Base-by-base conservation (phyloP, 495 filamentous ascomycete species). In the Physcia stellaris region DNA sequence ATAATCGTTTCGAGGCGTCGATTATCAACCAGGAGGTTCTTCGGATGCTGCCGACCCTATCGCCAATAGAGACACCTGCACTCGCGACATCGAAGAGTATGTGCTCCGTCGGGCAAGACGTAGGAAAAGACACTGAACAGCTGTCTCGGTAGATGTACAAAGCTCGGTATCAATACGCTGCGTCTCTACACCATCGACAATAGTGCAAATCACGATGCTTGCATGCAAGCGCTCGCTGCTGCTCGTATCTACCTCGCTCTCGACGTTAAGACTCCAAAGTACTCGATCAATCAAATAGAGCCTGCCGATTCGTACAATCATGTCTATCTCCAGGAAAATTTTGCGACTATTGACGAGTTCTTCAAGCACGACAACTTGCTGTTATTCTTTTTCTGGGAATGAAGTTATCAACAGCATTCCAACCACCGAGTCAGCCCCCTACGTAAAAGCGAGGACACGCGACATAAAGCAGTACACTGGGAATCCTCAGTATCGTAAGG, bases 161-260 rank as follows among this genome's bases (percentile, higher is more conserved):
- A 86, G 46, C 66, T 95, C 6, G 86, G 86, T 31, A 64, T 94
- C 55, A 95, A 95, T 66, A 86, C 85, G 28, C 69, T 95, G 45
- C 86, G 87, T 57, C 77, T 94, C 43, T 95, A 95, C 70, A 88
- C 84, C 0, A 76, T 87, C 35, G 87, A 95, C 59, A 94, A 94
- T 65, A 84, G 80, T 20, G 58, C 63, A 45, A 67, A 83, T 58
- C 87, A 95, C 61, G 76, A 83, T 52, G 69, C 70, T 26, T 95
- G 87, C 61, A 94, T 94, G 87, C 60, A 67, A 13, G 67, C 71
- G 15, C 73, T 95, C 51, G 79, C 73, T 12, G 78, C 82, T 50
- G 84, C 83, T 39, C 83, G 83, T 39, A 94, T 94, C 61, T 95
- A 95, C 68, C 70, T 92, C 23, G 81, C 90, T 16, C 68, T 96